Evolutionary conservation across 805 yeast genomes (phyloP).

Genomic region (Metschnikowia corniflorae): DNA sequence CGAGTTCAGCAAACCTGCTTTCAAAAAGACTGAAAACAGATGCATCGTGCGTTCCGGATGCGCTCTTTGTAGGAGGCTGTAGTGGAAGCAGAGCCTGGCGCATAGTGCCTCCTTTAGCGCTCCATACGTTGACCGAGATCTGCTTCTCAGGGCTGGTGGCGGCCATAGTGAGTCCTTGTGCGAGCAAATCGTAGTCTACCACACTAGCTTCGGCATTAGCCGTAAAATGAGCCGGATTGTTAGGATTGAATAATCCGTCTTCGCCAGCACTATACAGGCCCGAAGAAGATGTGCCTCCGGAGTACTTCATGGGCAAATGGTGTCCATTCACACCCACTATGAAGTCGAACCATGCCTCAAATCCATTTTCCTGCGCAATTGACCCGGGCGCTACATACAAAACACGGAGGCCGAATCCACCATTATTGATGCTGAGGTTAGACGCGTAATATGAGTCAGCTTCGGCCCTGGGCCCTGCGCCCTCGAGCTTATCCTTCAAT

Average conservation of each 20-base stretch:
- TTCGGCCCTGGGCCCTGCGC: constrained; percentile 14
- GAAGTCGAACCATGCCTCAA: constrained; percentile 87
- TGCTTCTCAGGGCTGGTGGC: constrained; percentile 32
- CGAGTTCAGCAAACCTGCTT: constrained; percentile 48
- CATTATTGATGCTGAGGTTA: constrained; percentile 31
- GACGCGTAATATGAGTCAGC: constrained; percentile 36
- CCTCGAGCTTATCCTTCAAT: constrained; percentile 39
- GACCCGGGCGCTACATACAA: constrained; percentile 38
- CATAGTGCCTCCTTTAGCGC: constrained; percentile 74
- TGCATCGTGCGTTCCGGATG: constrained; percentile 2
- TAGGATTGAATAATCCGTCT: constrained; percentile 40
- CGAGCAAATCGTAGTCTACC: constrained; percentile 41
- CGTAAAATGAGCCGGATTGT: constrained; percentile 21
- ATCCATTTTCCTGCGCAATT: constrained; percentile 29
- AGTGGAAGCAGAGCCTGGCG: constrained; percentile 29
- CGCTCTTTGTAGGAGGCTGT: constrained; percentile 1
- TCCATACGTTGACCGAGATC: constrained; percentile 68
- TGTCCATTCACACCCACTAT: constrained; percentile 77
- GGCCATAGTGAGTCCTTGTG: constrained; percentile 39
- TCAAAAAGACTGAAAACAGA: constrained; percentile 15
- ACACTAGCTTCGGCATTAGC: constrained; percentile 26
- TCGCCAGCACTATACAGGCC: constrained; percentile 32
- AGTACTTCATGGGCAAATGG: constrained; percentile 45
- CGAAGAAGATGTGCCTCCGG: constrained; percentile 17
- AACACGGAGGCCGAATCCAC: constrained; percentile 41